These are phyloP conservation scores for Pelargonium nanum DNA, from an alignment of 345 rosid genomes.

Conservation along the genomic window DNA sequence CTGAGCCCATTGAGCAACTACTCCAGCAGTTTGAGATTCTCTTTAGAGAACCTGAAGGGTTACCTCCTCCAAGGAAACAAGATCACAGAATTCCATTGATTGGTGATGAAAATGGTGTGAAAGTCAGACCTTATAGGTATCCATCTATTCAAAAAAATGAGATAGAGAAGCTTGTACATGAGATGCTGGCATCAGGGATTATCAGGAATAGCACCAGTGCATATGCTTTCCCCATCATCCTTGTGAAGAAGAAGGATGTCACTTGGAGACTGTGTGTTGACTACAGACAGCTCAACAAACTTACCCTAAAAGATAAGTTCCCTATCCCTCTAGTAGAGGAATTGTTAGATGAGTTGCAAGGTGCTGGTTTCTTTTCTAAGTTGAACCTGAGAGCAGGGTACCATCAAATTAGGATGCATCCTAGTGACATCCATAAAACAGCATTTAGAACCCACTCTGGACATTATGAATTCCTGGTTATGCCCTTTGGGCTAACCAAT, in stretches of 20 bases:
- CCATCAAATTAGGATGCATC: background rate
- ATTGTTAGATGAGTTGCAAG: background rate
- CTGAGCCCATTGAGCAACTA: no score
- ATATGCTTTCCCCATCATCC: background rate
- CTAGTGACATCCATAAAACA: background rate
- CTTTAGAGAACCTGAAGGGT: no score
- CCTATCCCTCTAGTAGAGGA: background rate
- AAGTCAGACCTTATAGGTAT: background rate
- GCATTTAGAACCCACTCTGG: background rate
- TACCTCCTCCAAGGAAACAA: no score
- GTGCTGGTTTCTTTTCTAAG: background rate
- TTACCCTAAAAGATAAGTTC: background rate
- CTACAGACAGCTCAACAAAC: background rate
- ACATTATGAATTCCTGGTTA: background rate
- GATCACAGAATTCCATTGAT: no score
- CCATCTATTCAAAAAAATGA: background rate
- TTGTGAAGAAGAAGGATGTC: background rate
- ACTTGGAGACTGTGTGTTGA: slow-evolving; percentile 5
- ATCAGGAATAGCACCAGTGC: background rate
- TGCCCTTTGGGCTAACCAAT: background rate
- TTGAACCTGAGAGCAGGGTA: background rate
- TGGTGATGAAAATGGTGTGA: no score
- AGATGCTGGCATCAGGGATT: background rate
- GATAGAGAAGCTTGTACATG: background rate
- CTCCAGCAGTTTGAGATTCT: no score